These are phyloP conservation scores for Rosellinia necatrix DNA, from an alignment of 2,329 filamentous ascomycete species.

Conservation along the genomic window DNA sequence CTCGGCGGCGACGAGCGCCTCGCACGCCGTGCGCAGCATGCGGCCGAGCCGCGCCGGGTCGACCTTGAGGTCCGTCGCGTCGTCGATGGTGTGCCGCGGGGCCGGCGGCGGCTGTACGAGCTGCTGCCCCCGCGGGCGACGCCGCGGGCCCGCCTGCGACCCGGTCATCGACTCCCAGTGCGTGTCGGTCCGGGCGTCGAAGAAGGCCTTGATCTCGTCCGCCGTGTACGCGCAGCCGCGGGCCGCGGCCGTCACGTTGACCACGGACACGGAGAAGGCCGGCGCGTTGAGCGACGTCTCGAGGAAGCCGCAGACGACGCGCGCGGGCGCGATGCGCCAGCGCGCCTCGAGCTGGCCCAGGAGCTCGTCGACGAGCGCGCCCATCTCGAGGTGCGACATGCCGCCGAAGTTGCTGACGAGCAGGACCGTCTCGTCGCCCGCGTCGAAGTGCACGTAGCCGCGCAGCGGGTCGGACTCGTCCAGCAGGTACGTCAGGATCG, in stretches of 20 bases:
- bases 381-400: slow-evolving; percentile 61
- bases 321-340: slow-evolving; percentile 56
- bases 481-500: slow-evolving; percentile 64
- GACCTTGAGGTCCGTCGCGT: slow-evolving; percentile 51
- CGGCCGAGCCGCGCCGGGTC: slow-evolving; percentile 57
- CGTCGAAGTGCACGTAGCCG: slow-evolving; percentile 53
- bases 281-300: slow-evolving; percentile 76
- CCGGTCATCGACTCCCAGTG: slow-evolving; percentile 59
- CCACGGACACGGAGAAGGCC: slow-evolving; percentile 70
- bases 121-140: slow-evolving; percentile 48
- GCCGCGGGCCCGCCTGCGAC: slow-evolving; percentile 46
- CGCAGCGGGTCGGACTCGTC: slow-evolving; percentile 58
- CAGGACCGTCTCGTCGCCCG: slow-evolving; percentile 55
- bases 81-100: slow-evolving; percentile 44
- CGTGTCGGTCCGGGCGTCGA: slow-evolving; percentile 67
- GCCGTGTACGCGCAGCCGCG: slow-evolving; percentile 50
- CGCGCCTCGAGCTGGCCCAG: slow-evolving; percentile 52
- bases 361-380: slow-evolving; percentile 58
- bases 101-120: slow-evolving; percentile 46
- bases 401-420: slow-evolving; percentile 65
- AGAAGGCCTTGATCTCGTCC: slow-evolving; percentile 62
- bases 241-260: slow-evolving; percentile 60
- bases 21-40: slow-evolving; percentile 60
- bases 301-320: slow-evolving; percentile 65
- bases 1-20: slow-evolving; percentile 59